These are phyloP conservation scores for Macroventuria anomochaeta DNA, from an alignment of 2,329 filamentous ascomycete species.

Conservation along the genomic window DNA sequence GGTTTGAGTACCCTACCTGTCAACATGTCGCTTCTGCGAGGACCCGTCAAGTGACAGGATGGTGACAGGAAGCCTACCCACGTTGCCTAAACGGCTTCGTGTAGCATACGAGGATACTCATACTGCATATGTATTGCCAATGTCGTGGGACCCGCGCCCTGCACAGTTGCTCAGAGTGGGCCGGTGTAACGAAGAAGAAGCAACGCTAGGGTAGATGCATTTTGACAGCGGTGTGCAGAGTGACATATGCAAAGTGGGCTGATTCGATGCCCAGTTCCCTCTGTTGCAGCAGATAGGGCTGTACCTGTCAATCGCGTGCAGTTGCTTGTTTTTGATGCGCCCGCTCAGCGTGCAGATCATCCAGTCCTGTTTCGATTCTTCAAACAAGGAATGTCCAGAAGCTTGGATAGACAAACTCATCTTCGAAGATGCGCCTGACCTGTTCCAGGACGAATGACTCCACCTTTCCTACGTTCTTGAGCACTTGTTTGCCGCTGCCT, in stretches of 20 bases:
- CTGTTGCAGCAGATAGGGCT: constrained; percentile 24
- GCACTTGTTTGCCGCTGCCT: constrained; percentile 87
- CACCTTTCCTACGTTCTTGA: constrained; percentile 99
- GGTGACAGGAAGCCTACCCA: constrained; percentile 35
- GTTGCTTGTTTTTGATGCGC: constrained; percentile 7
- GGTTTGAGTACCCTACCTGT: constrained; percentile 32
- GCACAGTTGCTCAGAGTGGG: constrained; percentile 40
- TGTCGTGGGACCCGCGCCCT: constrained; percentile 40
- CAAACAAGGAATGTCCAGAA: constrained; percentile 97
- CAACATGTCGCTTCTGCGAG: constrained; percentile 40
- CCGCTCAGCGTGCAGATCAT: background rate
- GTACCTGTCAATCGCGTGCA: constrained; percentile 17
- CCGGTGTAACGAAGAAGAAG: constrained; percentile 32
- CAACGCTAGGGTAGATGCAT: constrained; percentile 37
- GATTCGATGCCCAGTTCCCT: constrained; percentile 22
- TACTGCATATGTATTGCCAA: constrained; percentile 26
- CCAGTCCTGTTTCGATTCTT: constrained; percentile 15
- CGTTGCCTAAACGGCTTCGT: constrained; percentile 32
- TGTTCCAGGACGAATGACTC: constrained; percentile 97
- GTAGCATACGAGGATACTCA: constrained; percentile 26
- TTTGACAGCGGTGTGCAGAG: constrained; percentile 36
- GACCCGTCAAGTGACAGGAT: constrained; percentile 24
- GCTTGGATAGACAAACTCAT: constrained; percentile 97
- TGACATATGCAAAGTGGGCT: constrained; percentile 32
- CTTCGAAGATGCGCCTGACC: constrained; percentile 95